phyloP scores from a whole-genome alignment of 345 rosid species.

The Brassica nigra region DNA sequence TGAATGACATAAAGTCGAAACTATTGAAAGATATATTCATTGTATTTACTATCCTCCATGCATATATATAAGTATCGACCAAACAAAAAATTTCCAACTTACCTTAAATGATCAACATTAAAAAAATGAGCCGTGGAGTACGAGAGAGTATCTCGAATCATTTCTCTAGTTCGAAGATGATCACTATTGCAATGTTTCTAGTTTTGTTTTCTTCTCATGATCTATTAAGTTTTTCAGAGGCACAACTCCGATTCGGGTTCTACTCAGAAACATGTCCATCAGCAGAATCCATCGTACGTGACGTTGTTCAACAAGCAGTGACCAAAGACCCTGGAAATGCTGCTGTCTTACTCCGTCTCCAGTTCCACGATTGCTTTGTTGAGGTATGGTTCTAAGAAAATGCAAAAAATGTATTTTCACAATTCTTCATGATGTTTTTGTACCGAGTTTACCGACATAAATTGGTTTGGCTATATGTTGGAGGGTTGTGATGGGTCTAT shows the following conservation, averaged over 20 bases:
- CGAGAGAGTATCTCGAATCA: not conserved
- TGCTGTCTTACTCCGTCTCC: constrained; percentile 31
- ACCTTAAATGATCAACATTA: constrained; percentile 1
- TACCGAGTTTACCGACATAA: not conserved
- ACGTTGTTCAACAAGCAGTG: constrained; percentile 42
- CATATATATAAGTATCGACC: constrained; percentile 23
- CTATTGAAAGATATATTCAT: not conserved
- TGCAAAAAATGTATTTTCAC: not conserved
- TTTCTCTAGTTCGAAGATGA: constrained; percentile 18
- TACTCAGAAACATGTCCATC: constrained; percentile 55
- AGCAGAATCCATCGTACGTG: constrained; percentile 49
- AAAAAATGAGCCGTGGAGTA: constrained; percentile 12
- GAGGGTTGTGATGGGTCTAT: constrained; percentile 78
- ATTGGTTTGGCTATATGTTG: constrained; percentile 1
- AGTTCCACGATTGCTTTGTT: constrained; percentile 73
- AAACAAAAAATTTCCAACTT: not conserved
- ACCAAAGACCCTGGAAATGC: constrained; percentile 43
- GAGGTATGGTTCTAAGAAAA: constrained; percentile 40
- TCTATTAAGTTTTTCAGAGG: constrained; percentile 29
- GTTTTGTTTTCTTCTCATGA: constrained; percentile 1
- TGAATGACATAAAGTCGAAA: constrained; percentile 33
- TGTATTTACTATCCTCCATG: not conserved
- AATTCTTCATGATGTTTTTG: not conserved
- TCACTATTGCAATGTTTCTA: constrained; percentile 6
- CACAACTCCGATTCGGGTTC: constrained; percentile 55